Conservation (phyloP, 106 monocot species). For the Acanthochlamys bracteata region DNA sequence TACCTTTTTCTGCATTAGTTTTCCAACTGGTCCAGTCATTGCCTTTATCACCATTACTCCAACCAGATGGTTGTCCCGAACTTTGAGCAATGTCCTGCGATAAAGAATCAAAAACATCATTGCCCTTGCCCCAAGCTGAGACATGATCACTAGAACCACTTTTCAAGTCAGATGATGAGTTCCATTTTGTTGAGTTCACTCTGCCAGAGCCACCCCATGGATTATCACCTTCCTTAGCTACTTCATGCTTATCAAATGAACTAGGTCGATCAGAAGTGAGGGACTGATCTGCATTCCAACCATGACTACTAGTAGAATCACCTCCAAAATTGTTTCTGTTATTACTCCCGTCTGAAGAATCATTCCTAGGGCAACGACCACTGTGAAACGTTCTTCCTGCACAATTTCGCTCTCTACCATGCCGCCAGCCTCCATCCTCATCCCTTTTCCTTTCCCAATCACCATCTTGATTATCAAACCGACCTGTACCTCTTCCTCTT, state of each 20-base stretch:
- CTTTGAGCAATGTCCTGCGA: not conserved
- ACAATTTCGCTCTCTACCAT: not conserved
- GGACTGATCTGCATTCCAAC: not conserved
- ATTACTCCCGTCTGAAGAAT: slow-evolving; percentile 3
- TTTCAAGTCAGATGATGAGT: slow-evolving; percentile 6
- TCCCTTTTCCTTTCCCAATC: not conserved
- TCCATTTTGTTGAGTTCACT: not conserved
- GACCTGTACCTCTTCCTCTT: slow-evolving; percentile 1
- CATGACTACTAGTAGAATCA: not conserved
- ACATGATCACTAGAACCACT: not conserved
- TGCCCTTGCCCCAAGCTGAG: not conserved
- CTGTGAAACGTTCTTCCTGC: not conserved
- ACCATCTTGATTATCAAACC: not conserved
- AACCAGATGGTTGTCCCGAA: not conserved
- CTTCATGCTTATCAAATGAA: not conserved
- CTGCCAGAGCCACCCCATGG: not conserved
- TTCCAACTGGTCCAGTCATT: not conserved
- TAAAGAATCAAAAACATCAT: not conserved
- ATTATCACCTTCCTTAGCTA: not conserved
- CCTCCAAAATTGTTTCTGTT: not conserved
- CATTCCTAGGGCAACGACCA: not conserved
- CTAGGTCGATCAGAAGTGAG: too few relatives aligned
- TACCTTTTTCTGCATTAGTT: not conserved
- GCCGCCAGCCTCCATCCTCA: not conserved
- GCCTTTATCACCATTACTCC: not conserved